phyloP scores from a whole-genome alignment of 2,329 filamentous ascomycete genomes.

The Colletotrichum phormii region DNA sequence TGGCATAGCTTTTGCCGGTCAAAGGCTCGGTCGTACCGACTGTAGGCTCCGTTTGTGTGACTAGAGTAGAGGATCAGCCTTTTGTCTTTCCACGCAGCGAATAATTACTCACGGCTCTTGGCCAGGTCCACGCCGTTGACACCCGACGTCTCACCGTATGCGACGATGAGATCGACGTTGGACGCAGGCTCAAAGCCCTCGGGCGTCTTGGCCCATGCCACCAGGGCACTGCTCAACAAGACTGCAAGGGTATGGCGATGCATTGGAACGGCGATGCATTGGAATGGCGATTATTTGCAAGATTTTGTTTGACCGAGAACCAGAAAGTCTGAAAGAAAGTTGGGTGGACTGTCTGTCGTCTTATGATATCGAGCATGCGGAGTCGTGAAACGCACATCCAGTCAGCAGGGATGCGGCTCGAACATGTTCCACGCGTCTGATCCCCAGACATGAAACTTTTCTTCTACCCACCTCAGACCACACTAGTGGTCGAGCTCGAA shows the following conservation, averaged over 20 bases:
- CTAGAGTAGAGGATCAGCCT: background rate
- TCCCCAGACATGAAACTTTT: background rate
- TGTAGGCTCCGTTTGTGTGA: constrained; percentile 16
- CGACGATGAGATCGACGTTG: constrained; percentile 51
- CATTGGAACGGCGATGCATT: too few species aligned
- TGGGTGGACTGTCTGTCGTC: background rate
- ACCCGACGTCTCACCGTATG: constrained; percentile 48
- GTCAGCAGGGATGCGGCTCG: constrained; percentile 21
- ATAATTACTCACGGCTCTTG: constrained; percentile 47
- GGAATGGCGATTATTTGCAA: background rate
- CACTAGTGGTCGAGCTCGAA: background rate
- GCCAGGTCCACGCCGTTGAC: constrained; percentile 51
- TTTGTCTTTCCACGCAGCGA: background rate
- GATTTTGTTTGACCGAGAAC: too few species aligned
- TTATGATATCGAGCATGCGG: constrained; percentile 14
- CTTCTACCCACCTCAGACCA: background rate
- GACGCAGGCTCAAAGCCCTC: constrained; percentile 52
- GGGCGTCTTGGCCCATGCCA: constrained; percentile 52
- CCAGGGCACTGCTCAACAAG: constrained; percentile 16
- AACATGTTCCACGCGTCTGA: constrained; percentile 7
- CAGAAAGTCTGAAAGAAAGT: background rate
- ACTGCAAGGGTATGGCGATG: constrained; percentile 4
- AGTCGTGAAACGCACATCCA: constrained; percentile 8
- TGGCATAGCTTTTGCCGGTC: constrained; percentile 47
- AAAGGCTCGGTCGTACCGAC: constrained; percentile 29